Conservation (phyloP, 2,329 filamentous ascomycete genomes). For the Tolypocladium tundrense region DNA sequence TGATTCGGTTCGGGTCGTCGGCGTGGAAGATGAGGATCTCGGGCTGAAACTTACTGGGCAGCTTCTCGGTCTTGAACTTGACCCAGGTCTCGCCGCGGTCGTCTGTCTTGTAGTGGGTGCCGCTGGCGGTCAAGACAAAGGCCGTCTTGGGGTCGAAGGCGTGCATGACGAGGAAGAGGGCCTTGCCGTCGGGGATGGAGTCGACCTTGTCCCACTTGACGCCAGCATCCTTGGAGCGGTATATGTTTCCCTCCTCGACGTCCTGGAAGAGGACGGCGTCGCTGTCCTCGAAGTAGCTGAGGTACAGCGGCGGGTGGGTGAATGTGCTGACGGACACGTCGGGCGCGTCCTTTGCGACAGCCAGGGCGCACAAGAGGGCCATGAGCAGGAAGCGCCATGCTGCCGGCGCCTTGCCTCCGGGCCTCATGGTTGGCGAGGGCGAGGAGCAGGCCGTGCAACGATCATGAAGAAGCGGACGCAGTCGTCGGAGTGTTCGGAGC, state of each 20-base stretch:
- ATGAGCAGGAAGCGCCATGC: slow-evolving; percentile 37
- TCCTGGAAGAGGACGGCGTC: slow-evolving; percentile 73
- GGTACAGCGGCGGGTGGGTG: slow-evolving; percentile 51
- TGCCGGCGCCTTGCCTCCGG: slow-evolving; percentile 35
- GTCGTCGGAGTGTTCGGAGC: background rate
- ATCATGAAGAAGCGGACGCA: slow-evolving; percentile 29
- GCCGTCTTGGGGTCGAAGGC: slow-evolving; percentile 69
- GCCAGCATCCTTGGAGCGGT: slow-evolving; percentile 73
- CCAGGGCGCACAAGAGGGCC: slow-evolving; percentile 28
- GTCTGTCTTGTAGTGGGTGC: slow-evolving; percentile 70
- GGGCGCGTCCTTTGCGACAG: slow-evolving; percentile 52
- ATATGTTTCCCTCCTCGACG: slow-evolving; percentile 50
- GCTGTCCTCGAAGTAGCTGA: slow-evolving; percentile 88
- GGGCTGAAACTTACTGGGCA: slow-evolving; percentile 42
- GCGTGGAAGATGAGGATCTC: slow-evolving; percentile 68
- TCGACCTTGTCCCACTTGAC: slow-evolving; percentile 60
- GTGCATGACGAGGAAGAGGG: slow-evolving; percentile 61
- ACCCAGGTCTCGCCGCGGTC: slow-evolving; percentile 78
- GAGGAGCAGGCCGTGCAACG: slow-evolving; percentile 18
- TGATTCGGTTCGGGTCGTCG: slow-evolving; percentile 69
- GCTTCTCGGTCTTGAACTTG: slow-evolving; percentile 54
- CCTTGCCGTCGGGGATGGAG: slow-evolving; percentile 52
- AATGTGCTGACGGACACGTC: slow-evolving; percentile 56
- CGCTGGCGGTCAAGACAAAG: slow-evolving; percentile 62
- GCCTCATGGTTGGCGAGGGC: slow-evolving; percentile 39